Conservation (phyloP, 139 green algal species). For the Chlorella sorokiniana region DNA sequence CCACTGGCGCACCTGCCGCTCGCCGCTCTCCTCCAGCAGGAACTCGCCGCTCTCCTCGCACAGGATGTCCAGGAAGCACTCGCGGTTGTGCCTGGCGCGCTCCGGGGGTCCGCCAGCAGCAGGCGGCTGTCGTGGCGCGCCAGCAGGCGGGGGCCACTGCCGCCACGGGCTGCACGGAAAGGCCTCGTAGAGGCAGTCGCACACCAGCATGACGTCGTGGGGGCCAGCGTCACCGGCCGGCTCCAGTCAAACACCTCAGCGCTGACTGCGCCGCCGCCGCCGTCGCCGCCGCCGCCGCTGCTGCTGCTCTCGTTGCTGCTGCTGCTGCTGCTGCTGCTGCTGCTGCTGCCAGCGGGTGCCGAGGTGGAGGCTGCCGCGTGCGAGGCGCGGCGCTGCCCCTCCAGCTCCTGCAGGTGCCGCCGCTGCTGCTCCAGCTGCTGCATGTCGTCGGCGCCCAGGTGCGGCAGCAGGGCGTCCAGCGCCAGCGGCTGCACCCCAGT, state of each 20-base stretch:
- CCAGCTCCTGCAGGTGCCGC: slow-evolving; percentile 28
- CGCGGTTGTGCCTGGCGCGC: slow-evolving; percentile 52
- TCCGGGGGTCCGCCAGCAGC: slow-evolving; percentile 59
- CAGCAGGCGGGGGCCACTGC: slow-evolving; percentile 46
- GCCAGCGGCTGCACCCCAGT: neutral
- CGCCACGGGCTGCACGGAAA: slow-evolving; percentile 53
- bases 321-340: slow-evolving; percentile 6
- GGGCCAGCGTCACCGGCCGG: neutral
- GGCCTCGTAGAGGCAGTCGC: slow-evolving; percentile 68
- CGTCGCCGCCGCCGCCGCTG: neutral
- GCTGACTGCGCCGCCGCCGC: neutral
- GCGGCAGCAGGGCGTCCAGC: slow-evolving; percentile 13
- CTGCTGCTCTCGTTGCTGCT: slow-evolving; percentile 2
- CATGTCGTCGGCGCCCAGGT: neutral
- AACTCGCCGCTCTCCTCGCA: slow-evolving; percentile 34
- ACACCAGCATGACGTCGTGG: slow-evolving; percentile 45
- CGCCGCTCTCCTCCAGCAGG: slow-evolving; percentile 15
- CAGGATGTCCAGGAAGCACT: slow-evolving; percentile 49
- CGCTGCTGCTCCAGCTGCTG: slow-evolving; percentile 14
- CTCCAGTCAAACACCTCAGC: slow-evolving; percentile 31
- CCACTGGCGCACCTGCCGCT: slow-evolving; percentile 12
- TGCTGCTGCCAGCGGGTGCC: slow-evolving; percentile 13
- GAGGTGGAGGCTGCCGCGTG: neutral
- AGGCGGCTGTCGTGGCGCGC: slow-evolving; percentile 15
- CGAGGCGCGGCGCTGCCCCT: neutral